Evolutionary conservation across 2,329 filamentous ascomycete genomes (phyloP), one percentile per base, ranked within the genome.

Genomic region (Clarireedia monteithiana): DNA sequence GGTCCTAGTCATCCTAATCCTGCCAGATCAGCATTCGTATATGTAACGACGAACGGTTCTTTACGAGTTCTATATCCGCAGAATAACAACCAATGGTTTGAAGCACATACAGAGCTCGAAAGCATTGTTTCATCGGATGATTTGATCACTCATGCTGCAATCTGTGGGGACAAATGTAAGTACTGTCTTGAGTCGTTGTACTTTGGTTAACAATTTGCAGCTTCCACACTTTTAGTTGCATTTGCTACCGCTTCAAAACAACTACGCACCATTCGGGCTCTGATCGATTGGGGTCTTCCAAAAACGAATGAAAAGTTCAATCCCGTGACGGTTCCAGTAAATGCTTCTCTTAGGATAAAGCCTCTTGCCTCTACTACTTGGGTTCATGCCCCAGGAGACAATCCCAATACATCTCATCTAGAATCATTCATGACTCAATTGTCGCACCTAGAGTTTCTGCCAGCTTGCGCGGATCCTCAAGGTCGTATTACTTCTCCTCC

Each of bases 21-120:
- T 2, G 77, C 77, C 53, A 90, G 88, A 69, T 86, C 87, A 49
- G 87, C 88, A 1, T 72, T 96, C 45, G 71, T 96, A 12, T 88
- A 85, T 61, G 79, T 96, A 53, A 94, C 88, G 30, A 81, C 84
- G 46, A 84, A 84, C 63, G 89, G 89, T 6, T 73, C 82, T 48
- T 75, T 96, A 54, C 86, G 85, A 64, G 76, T 96, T 65, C 78
- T 91, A 49, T 96, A 86, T 73, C 82, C 88, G 42, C 88, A 91
- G 61, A 84, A 82, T 45, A 89, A 84, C 68, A 80, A 77, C 55
- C 82, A 82, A 63, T 85, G 89, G 72, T 81, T 85, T 58, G 88
- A 95, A 66, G 80, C 83, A 0, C 81, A 80, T 3, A 74, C 85
- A n/a, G 87, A 92, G 60, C 72, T 95, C 38, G 88, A 91, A 67